Base-by-base conservation (phyloP, 2,329 filamentous ascomycete genomes). In the Mycocentrospora acerina region DNA sequence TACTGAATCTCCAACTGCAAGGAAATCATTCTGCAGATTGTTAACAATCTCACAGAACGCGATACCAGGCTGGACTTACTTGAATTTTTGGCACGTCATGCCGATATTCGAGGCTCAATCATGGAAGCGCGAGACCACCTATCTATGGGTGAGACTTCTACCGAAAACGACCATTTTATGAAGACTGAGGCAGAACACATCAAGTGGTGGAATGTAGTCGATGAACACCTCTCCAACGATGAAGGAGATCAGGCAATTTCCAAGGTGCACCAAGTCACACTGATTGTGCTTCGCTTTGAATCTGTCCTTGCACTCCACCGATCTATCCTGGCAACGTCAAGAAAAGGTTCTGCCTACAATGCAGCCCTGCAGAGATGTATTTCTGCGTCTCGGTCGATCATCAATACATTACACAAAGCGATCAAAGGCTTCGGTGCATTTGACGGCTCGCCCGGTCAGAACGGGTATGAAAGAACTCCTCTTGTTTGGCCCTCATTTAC, bases 401-500 rank as follows among this genome's bases (percentile, higher is more conserved):
- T 59, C 34, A 55, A 59, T 10, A 55, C 51, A 3, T 24, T 59
- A 11, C 46, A 53, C 24, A 59, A 55, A 16, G 48, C 51, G 3
- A 32, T 57, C 4, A 43, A 48, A 13, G 53, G 53, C 4, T 55
- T 55, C 30, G 53, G 53, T 4, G 51, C 48, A 14, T 55, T 53
- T 32, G 51, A 55, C 22, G 51, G 55, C 3, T 57, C 55, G 2
- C 53, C 51, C 19, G 53, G 53, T 7, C 42, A 47, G 24, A 13
- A 40, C 32, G 55, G 55, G 7, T 57, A 57, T 19, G 48, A 57
- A 27, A 47, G 35, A 15, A 53, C 44, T 3, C 47, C 53, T 14
- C 35, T 59, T 13, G 29, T 59, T 10, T 59, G 55, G 55, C 55
- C 55, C 4, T 59, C 55, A 2, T 59, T 59, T 25, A 59, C 55